phyloP scores from a whole-genome alignment of 495 filamentous ascomycete species.

The Xylaria flabelliformis region DNA sequence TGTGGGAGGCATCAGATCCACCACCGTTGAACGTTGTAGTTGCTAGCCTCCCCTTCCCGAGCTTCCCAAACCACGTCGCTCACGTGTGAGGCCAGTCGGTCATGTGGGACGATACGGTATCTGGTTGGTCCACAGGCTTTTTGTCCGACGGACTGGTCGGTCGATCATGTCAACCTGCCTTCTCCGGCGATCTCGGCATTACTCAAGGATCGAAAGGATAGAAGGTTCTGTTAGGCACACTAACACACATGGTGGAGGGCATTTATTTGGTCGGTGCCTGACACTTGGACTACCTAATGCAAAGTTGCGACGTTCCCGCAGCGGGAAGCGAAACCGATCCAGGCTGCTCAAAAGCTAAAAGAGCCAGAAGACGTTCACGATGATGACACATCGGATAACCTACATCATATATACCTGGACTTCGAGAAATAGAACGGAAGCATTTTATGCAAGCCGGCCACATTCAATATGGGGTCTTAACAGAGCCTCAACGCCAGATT shows the following conservation, averaged over 20 bases:
- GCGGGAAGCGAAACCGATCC: conserved; percentile 26
- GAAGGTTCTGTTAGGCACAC: conserved; percentile 25
- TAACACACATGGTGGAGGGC: conserved; percentile 23
- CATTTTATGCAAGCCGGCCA: conserved; percentile 1
- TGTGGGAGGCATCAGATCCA: conserved; percentile 26
- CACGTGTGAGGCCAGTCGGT: conserved; percentile 31
- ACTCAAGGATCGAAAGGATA: conserved; percentile 33
- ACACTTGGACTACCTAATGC: conserved; percentile 32
- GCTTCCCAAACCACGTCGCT: conserved; percentile 15
- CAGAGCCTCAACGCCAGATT: conserved; percentile 35
- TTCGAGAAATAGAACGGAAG: conserved; percentile 18
- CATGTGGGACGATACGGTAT: conserved; percentile 37
- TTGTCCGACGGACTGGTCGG: conserved; percentile 18
- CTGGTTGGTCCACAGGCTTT: conserved; percentile 36
- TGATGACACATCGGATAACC: neutral
- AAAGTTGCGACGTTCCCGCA: conserved; percentile 37
- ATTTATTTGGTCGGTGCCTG: conserved; percentile 12
- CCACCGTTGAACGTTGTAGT: conserved; percentile 42
- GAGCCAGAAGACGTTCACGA: neutral
- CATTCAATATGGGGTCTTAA: conserved; percentile 28
- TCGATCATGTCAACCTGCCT: conserved; percentile 31
- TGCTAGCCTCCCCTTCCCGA: conserved; percentile 27
- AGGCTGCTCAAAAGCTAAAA: conserved; percentile 15
- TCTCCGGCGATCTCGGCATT: conserved; percentile 40
- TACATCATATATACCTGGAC: neutral